phyloP scores from a whole-genome alignment of 2,329 filamentous ascomycete species.

The Samsoniella hepiali region DNA sequence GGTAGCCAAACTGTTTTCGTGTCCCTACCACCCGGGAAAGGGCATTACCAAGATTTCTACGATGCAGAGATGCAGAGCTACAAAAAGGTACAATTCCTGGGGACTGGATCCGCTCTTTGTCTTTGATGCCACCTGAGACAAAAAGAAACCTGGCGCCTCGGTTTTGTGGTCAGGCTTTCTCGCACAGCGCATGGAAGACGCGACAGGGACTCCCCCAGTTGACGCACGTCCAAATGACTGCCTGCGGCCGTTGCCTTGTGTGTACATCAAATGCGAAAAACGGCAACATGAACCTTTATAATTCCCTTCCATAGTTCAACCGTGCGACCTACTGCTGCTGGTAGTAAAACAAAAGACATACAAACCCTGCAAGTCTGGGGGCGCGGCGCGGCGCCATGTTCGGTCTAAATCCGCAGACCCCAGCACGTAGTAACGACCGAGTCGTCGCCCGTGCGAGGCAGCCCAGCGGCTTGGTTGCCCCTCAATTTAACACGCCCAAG shows the following conservation, averaged over 20 bases:
- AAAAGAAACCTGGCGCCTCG: not conserved
- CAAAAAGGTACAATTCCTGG: not conserved
- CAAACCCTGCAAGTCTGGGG: not conserved
- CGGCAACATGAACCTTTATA: too few relatives aligned
- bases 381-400: not conserved
- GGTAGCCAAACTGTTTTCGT: too few relatives aligned
- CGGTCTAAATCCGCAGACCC: constrained; percentile 4
- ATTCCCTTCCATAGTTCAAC: not conserved
- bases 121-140: constrained; percentile 5
- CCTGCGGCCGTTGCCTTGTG: not conserved
- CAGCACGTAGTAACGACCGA: not conserved
- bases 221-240: not conserved
- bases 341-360: not conserved
- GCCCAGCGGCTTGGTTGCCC: constrained; percentile 10
- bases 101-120: not conserved
- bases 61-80: not conserved
- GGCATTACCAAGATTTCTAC: too few relatives aligned
- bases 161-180: not conserved
- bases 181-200: not conserved
- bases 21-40: too few relatives aligned
- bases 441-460: constrained; percentile 8
- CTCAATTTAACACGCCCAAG: constrained; percentile 6
- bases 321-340: not conserved
- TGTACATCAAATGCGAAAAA: not conserved
- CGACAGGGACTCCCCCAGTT: not conserved